Conservation (phyloP, 805 yeast genomes). For the Candida xiaguanensis region DNA sequence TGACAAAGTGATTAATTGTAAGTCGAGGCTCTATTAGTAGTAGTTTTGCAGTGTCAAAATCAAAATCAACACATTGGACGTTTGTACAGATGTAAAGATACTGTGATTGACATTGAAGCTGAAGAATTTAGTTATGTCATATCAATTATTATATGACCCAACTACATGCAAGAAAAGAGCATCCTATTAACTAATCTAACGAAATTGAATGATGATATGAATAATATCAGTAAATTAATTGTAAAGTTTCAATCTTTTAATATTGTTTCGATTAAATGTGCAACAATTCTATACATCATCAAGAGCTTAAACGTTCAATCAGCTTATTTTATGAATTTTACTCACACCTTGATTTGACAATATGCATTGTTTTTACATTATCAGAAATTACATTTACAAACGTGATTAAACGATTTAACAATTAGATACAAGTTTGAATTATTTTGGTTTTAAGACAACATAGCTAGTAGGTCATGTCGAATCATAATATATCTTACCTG, state of each 20-base stretch:
- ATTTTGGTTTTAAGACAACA: conserved; percentile 2
- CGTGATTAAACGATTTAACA: conserved; percentile 4
- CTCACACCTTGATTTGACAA: conserved; percentile 31
- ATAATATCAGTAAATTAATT: conserved; percentile 15
- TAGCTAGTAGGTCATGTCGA: background rate
- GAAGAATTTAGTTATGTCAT: conserved; percentile 3
- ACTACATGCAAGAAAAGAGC: background rate
- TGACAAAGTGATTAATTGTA: too few relatives aligned
- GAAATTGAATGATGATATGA: conserved; percentile 27
- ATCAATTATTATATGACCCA: conserved; percentile 1
- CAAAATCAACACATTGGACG: too few relatives aligned
- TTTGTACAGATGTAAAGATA: too few relatives aligned
- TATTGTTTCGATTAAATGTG: conserved; percentile 27
- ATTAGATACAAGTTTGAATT: conserved; percentile 14
- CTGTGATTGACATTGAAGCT: too few relatives aligned
- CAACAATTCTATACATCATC: conserved; percentile 30
- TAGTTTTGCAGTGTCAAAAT: too few relatives aligned
- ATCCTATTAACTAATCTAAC: conserved; percentile 12
- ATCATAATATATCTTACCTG: conserved; percentile 5
- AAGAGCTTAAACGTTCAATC: conserved; percentile 17
- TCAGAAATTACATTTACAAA: conserved; percentile 24
- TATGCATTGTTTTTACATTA: conserved; percentile 27
- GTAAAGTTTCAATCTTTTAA: conserved; percentile 19
- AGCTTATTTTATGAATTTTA: conserved; percentile 19
- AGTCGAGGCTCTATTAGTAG: too few relatives aligned